Base-by-base conservation (phyloP, 371 early-diverging fungal species). In the Syncephalastrum monosporum region DNA sequence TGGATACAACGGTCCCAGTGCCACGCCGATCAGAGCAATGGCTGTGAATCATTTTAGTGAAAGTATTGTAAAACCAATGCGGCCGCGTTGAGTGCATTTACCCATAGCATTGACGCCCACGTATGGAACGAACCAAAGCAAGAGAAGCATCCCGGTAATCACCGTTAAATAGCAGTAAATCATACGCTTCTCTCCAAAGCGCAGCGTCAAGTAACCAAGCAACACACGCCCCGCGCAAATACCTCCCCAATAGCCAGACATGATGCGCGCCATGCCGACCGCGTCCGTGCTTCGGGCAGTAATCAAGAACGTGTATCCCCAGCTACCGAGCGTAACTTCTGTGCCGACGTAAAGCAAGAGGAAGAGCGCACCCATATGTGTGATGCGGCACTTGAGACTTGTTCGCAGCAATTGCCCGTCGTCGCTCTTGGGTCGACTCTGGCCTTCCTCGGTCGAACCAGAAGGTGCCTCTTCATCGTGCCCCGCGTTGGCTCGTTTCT, bases 171-270 rank as follows among this genome's bases (percentile, higher is more conserved):
- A 68, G 23, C 49, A 42, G 25, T 53, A 56, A 8, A 64, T 52
- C 64, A 64, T 68, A 8, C 51, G 47, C n/a, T 68, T 69, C 52
- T 69, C 70, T 8, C 70, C 63, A 33, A 62, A 55, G 14, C 51
- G 41, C 10, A 55, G 43, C 23, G 65, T 65, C n/a, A 63, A 41
- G 17, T 53, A 65, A 15, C 65, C 66, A 23, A 69, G 50, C 15
- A 60, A 50, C 13, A 69, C 27, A 4, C 65, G 16, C 5, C 63
- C 65, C 23, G 60, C 48, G n/a, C 63, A 65, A 10, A 69, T 52
- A 4, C 70, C 65, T 14, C 50, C 59, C 70, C 70, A 69, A 25
- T 69, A 69, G 16, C 65, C 63, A 10, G 66, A 61, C 49, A 65
- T 65, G 44, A 69, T 24, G 19, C 44, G 65, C 3, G 60, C 70